Evolutionary conservation across 306 rosid genomes (phyloP), one percentile per base, ranked within the genome.

Genomic region (Spatholobus suberectus): DNA sequence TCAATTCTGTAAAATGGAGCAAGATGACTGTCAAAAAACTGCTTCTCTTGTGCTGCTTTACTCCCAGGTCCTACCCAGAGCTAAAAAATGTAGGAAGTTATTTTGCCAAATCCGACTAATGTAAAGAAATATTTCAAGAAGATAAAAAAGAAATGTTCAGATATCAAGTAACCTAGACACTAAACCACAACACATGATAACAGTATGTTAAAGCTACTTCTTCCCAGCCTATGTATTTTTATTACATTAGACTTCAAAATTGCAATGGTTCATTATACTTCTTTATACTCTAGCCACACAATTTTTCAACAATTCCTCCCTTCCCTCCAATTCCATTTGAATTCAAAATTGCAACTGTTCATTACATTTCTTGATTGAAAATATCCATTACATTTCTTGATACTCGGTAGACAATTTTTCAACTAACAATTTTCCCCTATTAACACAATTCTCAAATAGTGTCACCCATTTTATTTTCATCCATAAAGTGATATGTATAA

Each of bases 1-100:
- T 96, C 99, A 76, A 96, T 96, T 90, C 99, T 89, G 96, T 96
- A 92, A 87, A 96, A 96, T 0, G 99, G 99, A 63, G 97, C 96
- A 57, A 96, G 97, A 87, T 92, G 94, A 78, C 65, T 88, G 76
- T 96, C 98, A 85, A 96, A 94, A 90, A 91, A 96, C 54, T 84
- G 91, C 82, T 91, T 96, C 93, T 96, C 98, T 77, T 84, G 91
- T 8, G 98, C 97, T 65, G 99, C 98, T 86, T 86, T 92, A 88
- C 99, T 96, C 86, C 98, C 99, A 73, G 96, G 98, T 76, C 99
- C 98, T 72, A 96, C 98, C 99, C 99, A 96, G 63, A 96, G 95
- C 99, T 92, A 94, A 85, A 82, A 92, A 83, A 59, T 65, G 73
- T 8, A 88, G 63, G 78, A 70, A 84, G 24, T 78, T 75, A 46